Percentiles rank a stretch among this genome's conserved stretches.
These are phyloP conservation scores for Agarophyton chilense DNA, from an alignment of 23 red algal species.

Conservation along the genomic window DNA sequence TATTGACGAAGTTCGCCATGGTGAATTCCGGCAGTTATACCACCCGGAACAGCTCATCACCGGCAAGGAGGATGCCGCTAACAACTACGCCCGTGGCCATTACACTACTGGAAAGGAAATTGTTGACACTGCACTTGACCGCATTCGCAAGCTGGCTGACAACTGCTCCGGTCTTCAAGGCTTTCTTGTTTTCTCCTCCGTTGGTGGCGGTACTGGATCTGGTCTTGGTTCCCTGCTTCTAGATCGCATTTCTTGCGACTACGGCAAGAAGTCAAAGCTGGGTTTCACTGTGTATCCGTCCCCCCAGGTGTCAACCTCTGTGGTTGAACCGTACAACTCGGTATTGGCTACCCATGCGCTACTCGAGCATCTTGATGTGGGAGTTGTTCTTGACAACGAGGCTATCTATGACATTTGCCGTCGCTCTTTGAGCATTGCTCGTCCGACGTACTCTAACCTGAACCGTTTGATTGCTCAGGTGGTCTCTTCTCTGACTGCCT, in stretches of 20 bases:
- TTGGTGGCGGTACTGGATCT: conserved; percentile 97
- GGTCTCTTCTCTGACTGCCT: conserved; percentile 97
- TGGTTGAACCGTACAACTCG: conserved; percentile 99
- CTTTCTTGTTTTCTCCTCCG: conserved; percentile 95
- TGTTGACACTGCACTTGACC: conserved; percentile 90
- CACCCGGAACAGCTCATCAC: conserved; percentile 97
- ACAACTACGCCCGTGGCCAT: conserved; percentile 99
- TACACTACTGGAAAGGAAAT: conserved; percentile 99
- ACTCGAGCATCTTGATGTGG: conserved; percentile 98
- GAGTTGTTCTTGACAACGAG: conserved; percentile 98
- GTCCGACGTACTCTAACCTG: conserved; percentile 96
- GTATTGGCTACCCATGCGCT: conserved; percentile 97
- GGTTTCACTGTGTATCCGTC: conserved; percentile 99
- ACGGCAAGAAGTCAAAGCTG: conserved; percentile 99
- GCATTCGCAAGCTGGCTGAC: conserved; percentile 94
- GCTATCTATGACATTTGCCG: conserved; percentile 99
- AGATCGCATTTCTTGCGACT: conserved; percentile 96
- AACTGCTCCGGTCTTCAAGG: conserved; percentile 97
- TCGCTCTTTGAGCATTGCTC: conserved; percentile 84
- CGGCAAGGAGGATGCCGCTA: conserved; percentile 97
- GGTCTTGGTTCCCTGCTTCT: conserved; percentile 98
- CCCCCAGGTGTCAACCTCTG: conserved; percentile 95
- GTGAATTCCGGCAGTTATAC: conserved; percentile 87
- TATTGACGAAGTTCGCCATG: conserved; percentile 96
- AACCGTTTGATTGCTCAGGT: conserved; percentile 99